Percentiles rank a stretch among this genome's conserved stretches.
phyloP scores from a whole-genome alignment of 1,284 basidiomycete species.

The Ceratobasidium sp. region DNA sequence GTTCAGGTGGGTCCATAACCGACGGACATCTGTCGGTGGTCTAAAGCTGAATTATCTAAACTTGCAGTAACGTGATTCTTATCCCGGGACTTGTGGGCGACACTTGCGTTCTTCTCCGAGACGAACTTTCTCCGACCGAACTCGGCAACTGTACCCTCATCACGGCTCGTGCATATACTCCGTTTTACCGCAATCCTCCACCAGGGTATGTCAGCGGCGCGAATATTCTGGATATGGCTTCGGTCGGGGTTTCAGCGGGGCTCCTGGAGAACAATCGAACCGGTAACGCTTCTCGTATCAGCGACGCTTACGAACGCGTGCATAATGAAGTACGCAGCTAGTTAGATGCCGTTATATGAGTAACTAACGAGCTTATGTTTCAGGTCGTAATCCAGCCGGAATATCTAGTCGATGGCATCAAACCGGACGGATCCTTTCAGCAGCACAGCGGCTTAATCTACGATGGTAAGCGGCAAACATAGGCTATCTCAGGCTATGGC shows the following conservation, averaged over 20 bases:
- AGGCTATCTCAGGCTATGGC: not conserved
- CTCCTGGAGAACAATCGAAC: constrained; percentile 49
- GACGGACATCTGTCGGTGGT: not conserved
- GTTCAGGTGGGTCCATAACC: constrained; percentile 51
- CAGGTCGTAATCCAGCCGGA: constrained; percentile 7
- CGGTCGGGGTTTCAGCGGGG: constrained; percentile 62
- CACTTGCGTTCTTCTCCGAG: constrained; percentile 61
- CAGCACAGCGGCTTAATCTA: constrained; percentile 68
- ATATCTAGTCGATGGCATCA: constrained; percentile 62
- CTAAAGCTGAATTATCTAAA: not conserved
- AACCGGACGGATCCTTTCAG: constrained; percentile 67
- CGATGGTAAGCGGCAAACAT: constrained; percentile 53
- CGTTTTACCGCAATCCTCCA: constrained; percentile 14
- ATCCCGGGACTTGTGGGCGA: constrained; percentile 64
- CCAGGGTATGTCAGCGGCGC: constrained; percentile 59
- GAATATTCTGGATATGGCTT: constrained; percentile 65
- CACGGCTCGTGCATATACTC: constrained; percentile 35
- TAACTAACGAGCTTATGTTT: not conserved
- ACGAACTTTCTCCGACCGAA: constrained; percentile 26
- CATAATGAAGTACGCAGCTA: constrained; percentile 46
- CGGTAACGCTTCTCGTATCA: constrained; percentile 54
- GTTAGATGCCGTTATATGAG: constrained; percentile 54
- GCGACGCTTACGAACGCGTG: constrained; percentile 59
- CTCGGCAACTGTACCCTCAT: constrained; percentile 38
- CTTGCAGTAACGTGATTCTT: constrained; percentile 59